A percentile compares a stretch with the other conserved stretches of the same genome.
Conservation (phyloP, 768 basidiomycete genomes). For the Collybia mongolica region DNA sequence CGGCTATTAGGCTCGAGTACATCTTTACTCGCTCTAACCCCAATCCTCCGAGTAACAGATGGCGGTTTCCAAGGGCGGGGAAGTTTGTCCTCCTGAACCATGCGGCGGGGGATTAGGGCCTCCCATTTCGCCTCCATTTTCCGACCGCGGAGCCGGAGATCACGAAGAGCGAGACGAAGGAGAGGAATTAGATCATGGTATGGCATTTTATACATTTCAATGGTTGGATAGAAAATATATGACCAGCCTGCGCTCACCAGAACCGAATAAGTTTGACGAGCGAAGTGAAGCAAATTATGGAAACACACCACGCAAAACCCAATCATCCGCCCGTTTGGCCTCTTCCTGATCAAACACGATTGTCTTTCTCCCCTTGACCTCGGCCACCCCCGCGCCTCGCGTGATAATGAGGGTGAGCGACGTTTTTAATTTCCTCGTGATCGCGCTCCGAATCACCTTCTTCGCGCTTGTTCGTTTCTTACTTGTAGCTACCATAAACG, state of each 20-base stretch:
- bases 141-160: constrained; percentile 18
- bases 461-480: constrained; percentile 32
- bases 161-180: constrained; percentile 22
- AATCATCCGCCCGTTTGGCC: constrained; percentile 19
- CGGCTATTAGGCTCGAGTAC: too few relatives aligned
- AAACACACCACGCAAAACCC: constrained; percentile 33
- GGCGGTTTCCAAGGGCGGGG: too few relatives aligned
- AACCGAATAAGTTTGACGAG: neutral
- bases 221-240: constrained; percentile 38
- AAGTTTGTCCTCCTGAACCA: too few relatives aligned
- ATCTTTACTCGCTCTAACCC: too few relatives aligned
- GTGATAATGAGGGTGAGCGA: constrained; percentile 38
- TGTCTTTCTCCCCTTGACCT: constrained; percentile 12
- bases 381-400: constrained; percentile 33
- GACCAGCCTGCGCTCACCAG: constrained; percentile 46
- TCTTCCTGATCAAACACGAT: constrained; percentile 22
- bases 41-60: too few relatives aligned
- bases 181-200: constrained; percentile 2
- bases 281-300: neutral
- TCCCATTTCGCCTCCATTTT: constrained; percentile 18
- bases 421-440: constrained; percentile 34
- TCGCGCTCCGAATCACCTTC: constrained; percentile 27
- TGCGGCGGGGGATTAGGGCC: neutral
- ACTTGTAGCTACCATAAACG: constrained; percentile 30
- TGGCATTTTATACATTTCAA: constrained; percentile 33